Conservation (phyloP, 139 green algal species). For the Micractinium conductrix region DNA sequence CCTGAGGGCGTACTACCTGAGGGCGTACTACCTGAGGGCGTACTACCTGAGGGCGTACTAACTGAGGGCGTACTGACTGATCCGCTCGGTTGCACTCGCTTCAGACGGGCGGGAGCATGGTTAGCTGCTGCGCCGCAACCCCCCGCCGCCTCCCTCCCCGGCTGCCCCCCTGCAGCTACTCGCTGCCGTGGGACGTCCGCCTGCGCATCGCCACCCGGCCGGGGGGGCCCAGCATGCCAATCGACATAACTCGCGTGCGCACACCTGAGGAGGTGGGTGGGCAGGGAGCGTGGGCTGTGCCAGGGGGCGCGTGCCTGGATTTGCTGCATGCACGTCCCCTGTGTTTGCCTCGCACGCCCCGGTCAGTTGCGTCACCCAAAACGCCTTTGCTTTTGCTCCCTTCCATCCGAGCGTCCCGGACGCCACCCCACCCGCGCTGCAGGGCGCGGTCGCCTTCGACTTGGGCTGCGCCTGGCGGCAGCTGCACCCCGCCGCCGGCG, state of each 20-base stretch:
- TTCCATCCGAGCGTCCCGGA: no score
- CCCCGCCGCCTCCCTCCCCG: no score
- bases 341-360: not conserved
- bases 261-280: not conserved
- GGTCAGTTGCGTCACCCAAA: not conserved
- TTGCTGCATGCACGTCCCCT: not conserved
- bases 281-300: not conserved
- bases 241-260: not conserved
- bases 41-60: no score
- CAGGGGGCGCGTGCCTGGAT: not conserved
- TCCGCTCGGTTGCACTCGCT: no score
- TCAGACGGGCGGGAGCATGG: no score
- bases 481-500: not conserved
- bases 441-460: slow-evolving; percentile 15
- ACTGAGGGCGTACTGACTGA: no score
- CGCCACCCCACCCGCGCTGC: not conserved
- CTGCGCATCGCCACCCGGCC: slow-evolving; percentile 7
- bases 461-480: slow-evolving; percentile 4
- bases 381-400: not conserved
- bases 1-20: no score
- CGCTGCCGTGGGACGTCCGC: not conserved
- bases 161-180: not conserved
- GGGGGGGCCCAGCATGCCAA: not conserved
- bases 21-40: not conserved
- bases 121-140: not conserved